Base-by-base conservation (phyloP, 768 basidiomycete genomes). In the Mycena galericulata region DNA sequence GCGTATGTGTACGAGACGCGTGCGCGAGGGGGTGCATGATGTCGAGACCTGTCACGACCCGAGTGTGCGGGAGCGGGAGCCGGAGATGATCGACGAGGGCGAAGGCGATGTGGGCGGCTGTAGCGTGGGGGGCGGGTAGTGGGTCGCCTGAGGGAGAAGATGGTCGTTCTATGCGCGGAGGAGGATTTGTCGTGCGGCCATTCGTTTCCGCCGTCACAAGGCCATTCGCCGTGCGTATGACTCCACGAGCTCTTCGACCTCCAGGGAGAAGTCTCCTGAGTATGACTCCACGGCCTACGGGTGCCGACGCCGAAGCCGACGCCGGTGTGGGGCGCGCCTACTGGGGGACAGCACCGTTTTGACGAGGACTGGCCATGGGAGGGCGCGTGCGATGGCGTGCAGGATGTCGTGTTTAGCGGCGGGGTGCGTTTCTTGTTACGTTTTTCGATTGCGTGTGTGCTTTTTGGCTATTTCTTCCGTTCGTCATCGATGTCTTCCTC, bases 331-430 rank as follows among this genome's bases (percentile, higher is more conserved):
- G 30, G 49, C 38, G 54, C 60, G 10, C 59, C 45, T 14, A 46
- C 57, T 45, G 54, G 57, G 57, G 53, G 50, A 14, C 58, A 22
- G 34, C 54, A 65, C 43, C 27, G 38, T 12, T 56, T 61, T 38
- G 65, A 66, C 32, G 65, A 59, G 34, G 56, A 50, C 30, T 70
- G n/a, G n/a, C n/a, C n/a, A n/a, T n/a, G 69, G 65, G 70, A 67
- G 66, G 15, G 34, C 12, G 36, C 36, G n/a, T 87, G 87, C 65
- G 70, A 78, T 15, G 86, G 87, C 0, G 80, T 87, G 8, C 78
- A 77, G 64, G 87, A 88, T 65, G 83, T 84, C 40, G 77, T 86
- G 34, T 77, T 88, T 68, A 83, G 82, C 11, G 87, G 87, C 51
- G 82, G 85, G 80, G 86, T 87, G 38, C 8, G 68, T 38, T 18